These are phyloP conservation scores for Choricystis sp. DNA, from an alignment of 139 green algal species.

Conservation along the genomic window DNA sequence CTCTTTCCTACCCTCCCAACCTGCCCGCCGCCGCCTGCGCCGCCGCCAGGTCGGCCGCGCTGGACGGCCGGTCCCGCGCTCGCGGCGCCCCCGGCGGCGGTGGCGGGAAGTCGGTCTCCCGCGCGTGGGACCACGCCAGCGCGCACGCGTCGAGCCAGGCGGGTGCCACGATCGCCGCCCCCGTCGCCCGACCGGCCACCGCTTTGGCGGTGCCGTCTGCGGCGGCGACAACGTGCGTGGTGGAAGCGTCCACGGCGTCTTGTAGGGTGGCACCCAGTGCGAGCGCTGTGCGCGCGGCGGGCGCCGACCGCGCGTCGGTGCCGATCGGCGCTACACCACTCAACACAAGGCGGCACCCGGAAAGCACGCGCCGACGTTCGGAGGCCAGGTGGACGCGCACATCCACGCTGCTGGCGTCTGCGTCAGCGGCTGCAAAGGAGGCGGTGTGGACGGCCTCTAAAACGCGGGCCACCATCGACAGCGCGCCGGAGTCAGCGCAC, in stretches of 20 bases:
- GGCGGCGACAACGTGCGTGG: slow-evolving; percentile 41
- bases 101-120: not conserved
- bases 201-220: slow-evolving; percentile 38
- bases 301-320: slow-evolving; percentile 19
- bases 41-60: slow-evolving; percentile 5
- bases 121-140: not conserved
- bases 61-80: not conserved
- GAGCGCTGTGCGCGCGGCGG: slow-evolving; percentile 42
- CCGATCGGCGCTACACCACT: slow-evolving; percentile 39
- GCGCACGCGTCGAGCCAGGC: not conserved
- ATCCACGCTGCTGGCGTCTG: slow-evolving; percentile 3
- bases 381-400: slow-evolving; percentile 20
- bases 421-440: slow-evolving; percentile 22
- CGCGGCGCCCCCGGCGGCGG: too few species aligned
- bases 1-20: not conserved
- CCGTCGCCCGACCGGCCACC: too few species aligned
- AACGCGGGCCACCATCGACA: slow-evolving; percentile 29
- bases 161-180: not conserved
- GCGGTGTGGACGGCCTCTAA: slow-evolving; percentile 30
- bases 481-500: slow-evolving; percentile 17
- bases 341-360: slow-evolving; percentile 37
- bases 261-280: slow-evolving; percentile 28
- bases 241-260: slow-evolving; percentile 3
- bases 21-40: slow-evolving; percentile 11
- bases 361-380: slow-evolving; percentile 20